Evolutionary conservation across 1,139 yeast species (phyloP), one percentile per base, ranked within the genome.

Genomic region (Scheffersomyces lignicola): DNA sequence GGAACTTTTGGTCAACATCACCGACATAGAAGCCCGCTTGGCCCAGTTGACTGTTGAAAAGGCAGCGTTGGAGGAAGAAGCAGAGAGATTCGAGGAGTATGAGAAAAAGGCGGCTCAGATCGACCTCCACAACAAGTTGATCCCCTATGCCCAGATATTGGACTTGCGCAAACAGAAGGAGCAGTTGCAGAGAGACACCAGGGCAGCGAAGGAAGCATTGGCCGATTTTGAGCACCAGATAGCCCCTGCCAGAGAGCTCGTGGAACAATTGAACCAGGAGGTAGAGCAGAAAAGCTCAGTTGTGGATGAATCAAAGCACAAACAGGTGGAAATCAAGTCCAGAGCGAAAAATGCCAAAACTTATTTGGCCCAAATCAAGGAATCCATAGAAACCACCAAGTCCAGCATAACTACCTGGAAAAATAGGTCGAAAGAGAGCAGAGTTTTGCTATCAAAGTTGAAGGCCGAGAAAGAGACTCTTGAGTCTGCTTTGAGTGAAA

Each of bases 71-170:
- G 65, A 69, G 41, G 62, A 54, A 32, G 71, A 65, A 39, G 75
- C 72, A 0, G 56, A 59, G 35, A 62, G 58, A 33, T 65, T 58
- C 37, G 53, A 64, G 35, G 70, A 65, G 25, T 70, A 60, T 38
- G 65, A 70, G 43, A 60, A 58, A 20, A 65, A 72, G 26, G 51
- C 70, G 21, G 49, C 58, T 24, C 75, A 77, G 31, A 59, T 81
- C 7, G 67, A 65, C 9, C 54, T 65, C 28, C 82, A 81, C 50
- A 60, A 64, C 35, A 65, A 68, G 42, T 57, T 82, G 24, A 53
- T 81, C 24, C 89, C 89, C 0, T 82, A 78, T 54, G 87, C 82
- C 0, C 70, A 73, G 40, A 58, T 78, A 3, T 75, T 77, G 33
- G 83, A 78, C 36, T 63, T 73, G 40, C 79, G 73, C 41, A 57